Percentiles rank a stretch among this genome's conserved stretches.
Evolutionary conservation across 2,329 filamentous ascomycete species (phyloP).

Genomic region (Ophiostoma fasciatum): DNA sequence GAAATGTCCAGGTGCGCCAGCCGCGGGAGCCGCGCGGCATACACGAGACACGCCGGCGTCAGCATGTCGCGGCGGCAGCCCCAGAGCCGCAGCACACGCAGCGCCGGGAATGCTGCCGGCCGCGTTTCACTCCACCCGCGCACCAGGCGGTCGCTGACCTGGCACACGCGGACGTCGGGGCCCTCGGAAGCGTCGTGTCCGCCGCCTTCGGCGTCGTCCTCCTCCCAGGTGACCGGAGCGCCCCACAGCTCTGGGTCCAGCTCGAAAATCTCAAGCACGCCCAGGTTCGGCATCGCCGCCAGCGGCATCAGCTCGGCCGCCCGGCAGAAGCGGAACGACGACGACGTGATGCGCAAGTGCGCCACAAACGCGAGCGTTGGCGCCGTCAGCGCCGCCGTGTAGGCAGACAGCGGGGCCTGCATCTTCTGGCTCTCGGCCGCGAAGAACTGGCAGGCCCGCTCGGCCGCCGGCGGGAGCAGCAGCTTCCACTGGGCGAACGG

Average conservation of each 20-base stretch:
- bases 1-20: constrained; percentile 27
- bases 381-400: constrained; percentile 2
- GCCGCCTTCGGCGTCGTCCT: background rate
- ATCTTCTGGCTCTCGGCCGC: background rate
- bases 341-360: constrained; percentile 14
- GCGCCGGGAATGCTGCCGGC: constrained; percentile 27
- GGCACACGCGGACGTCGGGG: no score
- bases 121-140: constrained; percentile 27
- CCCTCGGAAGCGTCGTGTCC: no score
- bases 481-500: constrained; percentile 6
- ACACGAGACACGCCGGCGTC: constrained; percentile 25
- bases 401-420: constrained; percentile 1
- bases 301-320: constrained; percentile 24
- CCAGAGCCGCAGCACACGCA: constrained; percentile 29
- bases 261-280: constrained; percentile 31
- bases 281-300: constrained; percentile 29
- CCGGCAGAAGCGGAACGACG: no score
- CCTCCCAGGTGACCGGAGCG: background rate
- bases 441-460: no score
- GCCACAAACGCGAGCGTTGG: constrained; percentile 15
- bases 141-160: constrained; percentile 30
- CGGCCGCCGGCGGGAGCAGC: constrained; percentile 1
- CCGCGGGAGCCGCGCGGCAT: constrained; percentile 27
- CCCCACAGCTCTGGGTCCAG: constrained; percentile 11
- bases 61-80: constrained; percentile 11